Conservation (phyloP, 352 stramenopile genomes). For the Globisporangium heterothallicum region DNA sequence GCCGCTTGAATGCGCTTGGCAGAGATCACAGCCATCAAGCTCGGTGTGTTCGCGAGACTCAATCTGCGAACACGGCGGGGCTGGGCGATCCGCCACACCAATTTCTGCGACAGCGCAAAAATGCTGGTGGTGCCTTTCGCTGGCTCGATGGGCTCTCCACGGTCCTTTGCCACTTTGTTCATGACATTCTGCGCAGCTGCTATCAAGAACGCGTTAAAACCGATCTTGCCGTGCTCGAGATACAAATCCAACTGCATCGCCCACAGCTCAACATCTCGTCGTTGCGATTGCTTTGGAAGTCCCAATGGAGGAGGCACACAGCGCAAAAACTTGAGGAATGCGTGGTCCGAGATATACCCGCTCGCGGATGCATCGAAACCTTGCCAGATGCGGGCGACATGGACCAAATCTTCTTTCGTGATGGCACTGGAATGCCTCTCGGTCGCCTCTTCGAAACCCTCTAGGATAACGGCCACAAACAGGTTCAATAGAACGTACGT, state of each 20-base stretch:
- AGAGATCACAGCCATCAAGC: constrained; percentile 24
- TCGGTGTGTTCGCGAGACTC: constrained; percentile 15
- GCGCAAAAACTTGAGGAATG: constrained; percentile 33
- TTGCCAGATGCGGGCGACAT: constrained; percentile 27
- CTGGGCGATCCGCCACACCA: constrained; percentile 13
- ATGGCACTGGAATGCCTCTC: constrained; percentile 31
- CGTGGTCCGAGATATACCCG: constrained; percentile 31
- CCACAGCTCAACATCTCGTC: constrained; percentile 29
- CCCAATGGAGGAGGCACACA: constrained; percentile 34
- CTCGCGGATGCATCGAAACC: constrained; percentile 27
- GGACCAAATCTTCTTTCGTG: constrained; percentile 31
- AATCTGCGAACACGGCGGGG: constrained; percentile 7
- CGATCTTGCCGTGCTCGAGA: constrained; percentile 24
- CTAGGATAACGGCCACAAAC: constrained; percentile 77
- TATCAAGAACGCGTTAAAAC: constrained; percentile 34
- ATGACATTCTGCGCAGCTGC: constrained; percentile 28
- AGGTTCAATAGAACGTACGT: constrained; percentile 76
- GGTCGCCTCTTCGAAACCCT: constrained; percentile 62
- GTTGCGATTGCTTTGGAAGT: constrained; percentile 17
- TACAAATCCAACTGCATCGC: constrained; percentile 24
- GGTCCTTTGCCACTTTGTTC: constrained; percentile 20
- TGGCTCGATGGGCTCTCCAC: constrained; percentile 23
- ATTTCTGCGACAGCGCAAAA: constrained; percentile 26
- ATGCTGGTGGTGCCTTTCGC: constrained; percentile 16
- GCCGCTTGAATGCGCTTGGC: constrained; percentile 34